These are phyloP conservation scores for Dryas octopetala DNA, from an alignment of 306 rosid genomes.

Conservation along the genomic window DNA sequence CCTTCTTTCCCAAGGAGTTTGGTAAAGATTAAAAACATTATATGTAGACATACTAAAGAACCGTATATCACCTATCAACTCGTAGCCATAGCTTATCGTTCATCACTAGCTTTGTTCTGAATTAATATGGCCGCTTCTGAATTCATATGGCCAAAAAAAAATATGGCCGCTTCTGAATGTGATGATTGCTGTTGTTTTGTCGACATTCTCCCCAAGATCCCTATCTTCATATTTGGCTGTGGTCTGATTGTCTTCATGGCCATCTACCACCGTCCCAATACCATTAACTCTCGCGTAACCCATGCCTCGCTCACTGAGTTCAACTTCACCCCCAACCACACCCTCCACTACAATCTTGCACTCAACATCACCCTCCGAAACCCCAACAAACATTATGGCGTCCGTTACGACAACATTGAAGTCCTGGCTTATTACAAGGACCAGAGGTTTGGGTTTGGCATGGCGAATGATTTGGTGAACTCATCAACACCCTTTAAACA, in stretches of 20 bases:
- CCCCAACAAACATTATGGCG: not conserved
- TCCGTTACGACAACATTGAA: not conserved
- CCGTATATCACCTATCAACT: too few species aligned
- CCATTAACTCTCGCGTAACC: not conserved
- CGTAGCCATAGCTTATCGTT: too few species aligned
- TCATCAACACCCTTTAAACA: not conserved
- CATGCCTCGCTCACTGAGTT: not conserved
- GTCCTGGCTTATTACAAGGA: not conserved
- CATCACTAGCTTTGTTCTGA: too few species aligned
- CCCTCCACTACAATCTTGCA: not conserved
- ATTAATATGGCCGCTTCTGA: too few species aligned
- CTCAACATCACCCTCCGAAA: not conserved
- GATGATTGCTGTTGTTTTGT: too few species aligned
- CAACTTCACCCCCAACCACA: not conserved
- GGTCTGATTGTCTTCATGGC: not conserved
- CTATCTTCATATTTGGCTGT: not conserved
- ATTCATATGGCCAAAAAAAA: too few species aligned
- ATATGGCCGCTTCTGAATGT: too few species aligned
- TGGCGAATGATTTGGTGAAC: not conserved
- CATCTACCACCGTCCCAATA: not conserved
- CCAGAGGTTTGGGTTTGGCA: not conserved
- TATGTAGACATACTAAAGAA: too few species aligned
- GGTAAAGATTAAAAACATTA: too few species aligned
- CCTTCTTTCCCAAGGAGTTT: too few species aligned
- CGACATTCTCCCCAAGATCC: too few species aligned